Conservation (phyloP, 805 yeast genomes). For the Kodamaea sagamina region DNA sequence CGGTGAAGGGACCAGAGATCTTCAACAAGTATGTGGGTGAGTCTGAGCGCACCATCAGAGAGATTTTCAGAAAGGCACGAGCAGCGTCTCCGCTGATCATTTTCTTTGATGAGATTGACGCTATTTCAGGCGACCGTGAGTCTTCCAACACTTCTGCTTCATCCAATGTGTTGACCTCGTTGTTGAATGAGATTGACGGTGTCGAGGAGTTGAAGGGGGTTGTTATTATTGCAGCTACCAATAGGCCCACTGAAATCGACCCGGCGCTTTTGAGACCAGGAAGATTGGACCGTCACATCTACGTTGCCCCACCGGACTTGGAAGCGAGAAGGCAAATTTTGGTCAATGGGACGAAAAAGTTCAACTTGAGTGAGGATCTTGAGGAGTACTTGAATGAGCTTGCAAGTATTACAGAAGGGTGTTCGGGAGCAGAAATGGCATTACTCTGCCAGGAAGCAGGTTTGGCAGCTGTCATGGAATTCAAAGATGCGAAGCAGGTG, state of each 20-base stretch:
- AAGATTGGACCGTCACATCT: constrained; percentile 87
- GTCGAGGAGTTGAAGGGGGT: constrained; percentile 94
- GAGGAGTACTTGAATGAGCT: constrained; percentile 44
- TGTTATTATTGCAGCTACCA: constrained; percentile 93
- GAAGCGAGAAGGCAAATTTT: constrained; percentile 80
- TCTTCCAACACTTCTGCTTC: constrained; percentile 65
- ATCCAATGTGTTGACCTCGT: constrained; percentile 83
- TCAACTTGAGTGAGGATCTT: constrained; percentile 47
- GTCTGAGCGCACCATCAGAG: constrained; percentile 89
- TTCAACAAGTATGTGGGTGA: constrained; percentile 96
- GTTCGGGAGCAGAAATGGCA: constrained; percentile 96
- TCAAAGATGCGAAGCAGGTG: constrained; percentile 55
- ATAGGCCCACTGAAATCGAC: constrained; percentile 91
- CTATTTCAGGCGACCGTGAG: constrained; percentile 77
- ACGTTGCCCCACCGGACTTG: constrained; percentile 87
- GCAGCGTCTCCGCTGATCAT: constrained; percentile 94
- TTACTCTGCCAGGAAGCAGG: constrained; percentile 95
- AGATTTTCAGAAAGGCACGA: constrained; percentile 88
- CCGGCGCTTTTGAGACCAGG: constrained; percentile 95
- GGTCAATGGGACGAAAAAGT: constrained; percentile 64
- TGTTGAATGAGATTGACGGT: constrained; percentile 95
- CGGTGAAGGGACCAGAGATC: constrained; percentile 96
- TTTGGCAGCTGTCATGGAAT: constrained; percentile 85
- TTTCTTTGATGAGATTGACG: constrained; percentile 96
- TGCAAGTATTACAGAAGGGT: constrained; percentile 73